These are phyloP conservation scores for Chrysophaeum taylorii DNA, from an alignment of 352 stramenopile species.

Conservation along the genomic window DNA sequence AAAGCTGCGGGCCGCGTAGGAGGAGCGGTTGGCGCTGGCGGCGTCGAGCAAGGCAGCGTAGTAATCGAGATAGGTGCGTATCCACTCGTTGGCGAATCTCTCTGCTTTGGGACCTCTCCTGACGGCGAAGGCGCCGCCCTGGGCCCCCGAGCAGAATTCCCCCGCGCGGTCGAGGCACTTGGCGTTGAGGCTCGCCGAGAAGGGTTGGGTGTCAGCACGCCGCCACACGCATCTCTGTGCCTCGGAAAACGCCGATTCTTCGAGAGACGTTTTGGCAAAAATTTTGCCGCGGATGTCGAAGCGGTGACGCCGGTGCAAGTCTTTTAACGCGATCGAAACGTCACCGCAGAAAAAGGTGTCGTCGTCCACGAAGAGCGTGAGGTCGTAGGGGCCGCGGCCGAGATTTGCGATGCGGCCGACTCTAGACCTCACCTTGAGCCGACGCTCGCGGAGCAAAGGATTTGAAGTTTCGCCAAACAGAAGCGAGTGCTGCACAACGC, in stretches of 20 bases:
- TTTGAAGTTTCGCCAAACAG: not conserved
- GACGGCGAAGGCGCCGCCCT: constrained; percentile 2
- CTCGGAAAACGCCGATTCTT: not conserved
- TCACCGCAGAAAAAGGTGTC: not conserved
- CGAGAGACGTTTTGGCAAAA: not conserved
- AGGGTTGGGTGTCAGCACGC: not conserved
- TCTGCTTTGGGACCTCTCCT: not conserved
- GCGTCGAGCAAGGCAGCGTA: not conserved
- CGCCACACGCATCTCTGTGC: not conserved
- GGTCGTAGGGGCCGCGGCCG: not conserved
- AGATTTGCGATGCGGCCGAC: constrained; percentile 7
- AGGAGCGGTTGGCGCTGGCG: too few species aligned
- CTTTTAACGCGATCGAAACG: too few species aligned
- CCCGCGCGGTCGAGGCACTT: not conserved
- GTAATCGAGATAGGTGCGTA: not conserved
- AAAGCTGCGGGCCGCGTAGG: too few species aligned
- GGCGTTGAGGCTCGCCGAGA: not conserved
- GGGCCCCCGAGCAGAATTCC: not conserved
- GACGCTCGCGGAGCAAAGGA: not conserved
- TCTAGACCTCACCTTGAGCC: not conserved
- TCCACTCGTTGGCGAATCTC: not conserved
- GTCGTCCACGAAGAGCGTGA: constrained; percentile 12
- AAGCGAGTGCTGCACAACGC: not conserved
- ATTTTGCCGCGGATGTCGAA: not conserved
- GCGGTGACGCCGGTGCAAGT: not conserved